phyloP scores from a whole-genome alignment of 106 monocot genomes.

The Allium sativum region DNA sequence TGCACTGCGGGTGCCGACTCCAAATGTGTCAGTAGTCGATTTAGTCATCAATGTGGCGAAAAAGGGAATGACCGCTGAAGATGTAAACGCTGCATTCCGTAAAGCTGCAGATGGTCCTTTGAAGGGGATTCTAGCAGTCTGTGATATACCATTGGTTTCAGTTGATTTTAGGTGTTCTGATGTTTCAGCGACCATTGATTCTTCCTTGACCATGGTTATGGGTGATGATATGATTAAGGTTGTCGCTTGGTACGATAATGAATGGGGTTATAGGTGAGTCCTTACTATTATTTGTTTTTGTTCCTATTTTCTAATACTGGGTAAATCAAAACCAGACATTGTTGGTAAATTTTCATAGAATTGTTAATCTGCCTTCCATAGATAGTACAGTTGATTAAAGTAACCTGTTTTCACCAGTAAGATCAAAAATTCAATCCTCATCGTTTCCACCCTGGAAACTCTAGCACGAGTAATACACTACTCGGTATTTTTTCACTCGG shows the following conservation, averaged over 20 bases:
- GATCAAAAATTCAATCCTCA: too few relatives aligned
- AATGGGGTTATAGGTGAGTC: conserved; percentile 97
- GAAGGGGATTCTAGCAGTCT: conserved; percentile 74
- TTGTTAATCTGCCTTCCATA: too few relatives aligned
- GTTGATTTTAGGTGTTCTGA: conserved; percentile 96
- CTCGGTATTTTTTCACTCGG: too few relatives aligned
- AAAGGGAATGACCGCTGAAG: conserved; percentile 82
- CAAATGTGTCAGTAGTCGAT: conserved; percentile 94
- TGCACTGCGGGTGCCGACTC: conserved; percentile 93
- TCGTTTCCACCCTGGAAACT: too few relatives aligned
- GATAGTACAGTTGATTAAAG: too few relatives aligned
- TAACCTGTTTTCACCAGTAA: too few relatives aligned
- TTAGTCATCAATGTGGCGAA: conserved; percentile 90
- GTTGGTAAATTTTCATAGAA: too few relatives aligned
- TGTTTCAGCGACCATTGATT: conserved; percentile 85
- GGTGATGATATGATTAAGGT: conserved; percentile 99
- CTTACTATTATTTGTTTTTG: neutral
- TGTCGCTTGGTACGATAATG: conserved; percentile 99
- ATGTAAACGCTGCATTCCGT: conserved; percentile 87
- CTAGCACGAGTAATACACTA: too few relatives aligned
- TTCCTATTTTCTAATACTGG: neutral
- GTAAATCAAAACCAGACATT: neutral
- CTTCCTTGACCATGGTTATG: conserved; percentile 97
- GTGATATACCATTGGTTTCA: conserved; percentile 80
- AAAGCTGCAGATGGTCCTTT: conserved; percentile 74